Evolutionary conservation across 75 land plant species (phyloP), one percentile per base, ranked within the genome.

Genomic region (Picea glauca): DNA sequence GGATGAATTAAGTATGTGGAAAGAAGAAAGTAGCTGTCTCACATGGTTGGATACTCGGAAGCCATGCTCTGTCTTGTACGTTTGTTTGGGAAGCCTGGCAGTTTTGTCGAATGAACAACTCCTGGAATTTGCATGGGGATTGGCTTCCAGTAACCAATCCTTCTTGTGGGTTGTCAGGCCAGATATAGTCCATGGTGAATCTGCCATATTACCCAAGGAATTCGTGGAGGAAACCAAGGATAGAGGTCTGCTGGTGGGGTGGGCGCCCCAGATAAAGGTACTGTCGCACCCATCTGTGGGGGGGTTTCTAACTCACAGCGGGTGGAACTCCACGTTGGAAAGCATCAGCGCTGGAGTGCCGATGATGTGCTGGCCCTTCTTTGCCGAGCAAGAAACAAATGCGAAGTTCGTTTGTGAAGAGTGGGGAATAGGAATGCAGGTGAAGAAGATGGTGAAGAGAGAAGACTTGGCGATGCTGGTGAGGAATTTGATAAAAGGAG

Each of bases 311-410:
- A 89, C 91, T 0, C 96, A 93, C 76, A 89, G 93, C 76, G 98
- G 98, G 9, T 93, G 93, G 95, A 95, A 95, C 85, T 94, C 94
- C 38, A 80, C 73, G 2, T 9, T 94, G 67, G 96, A 94, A 81
- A 85, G 81, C 46, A 60, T 89, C 0, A 56, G 72, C 40, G 80
- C 85, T 0, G 93, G 91, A 0, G 80, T 90, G 78, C 92, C 92
- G 23, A 82, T 91, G 89, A 81, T 87, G 38, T 86, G 92, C 0
- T 89, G 92, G 93, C 93, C 96, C 2, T 46, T 83, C 38, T 82
- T 79, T 65, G 90, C 88, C 8, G 92, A 91, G 78, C 93, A 94
- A 74, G 80, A 82, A 46, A 46, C 50, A 46, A 46, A 46, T 46
- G 50, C 50, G 5, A 46, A 46, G 6, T 46, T 46, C 6, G 76